Evolutionary conservation across 345 rosid species (phyloP), one percentile per base, ranked within the genome.

Genomic region (Eucalyptus lansdowneana): DNA sequence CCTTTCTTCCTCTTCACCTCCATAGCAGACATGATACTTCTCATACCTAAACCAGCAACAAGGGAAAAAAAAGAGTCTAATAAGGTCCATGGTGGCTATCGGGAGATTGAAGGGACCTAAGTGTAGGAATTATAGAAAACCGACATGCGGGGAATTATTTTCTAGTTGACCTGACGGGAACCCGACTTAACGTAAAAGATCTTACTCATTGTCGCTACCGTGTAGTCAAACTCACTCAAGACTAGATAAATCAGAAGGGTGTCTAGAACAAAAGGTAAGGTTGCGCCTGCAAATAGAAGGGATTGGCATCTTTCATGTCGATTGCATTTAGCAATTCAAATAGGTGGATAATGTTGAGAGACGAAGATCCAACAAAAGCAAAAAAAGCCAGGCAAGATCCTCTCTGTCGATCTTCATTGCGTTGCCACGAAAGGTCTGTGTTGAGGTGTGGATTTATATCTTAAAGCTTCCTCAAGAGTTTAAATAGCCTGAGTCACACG

Each of bases 1-100:
- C 91, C 98, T 95, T 87, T 94, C 97, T 94, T 95, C 98, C 93
- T 95, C 97, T 9, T 94, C 96, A 90, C 99, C 99, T 90, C 99
- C 99, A 91, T 96, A 92, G 83, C 34, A 87, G 62, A 86, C 94
- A 91, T 98, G 99, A 92, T 98, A 97, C 90, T 97, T 94, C 94
- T 98, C 99, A 91, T 98, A 98, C 94, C 99, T 98, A 93, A 88
- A 94, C 53, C 85, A 90, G 87, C n/a, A 60, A 62, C 69, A 88
- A 88, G 1, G 62, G 62, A 10, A 56, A 56, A 80, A 60, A 60
- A 11, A 27, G 4, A 60, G 69, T 60, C 69, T 13, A 60, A 11
- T 60, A 60, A 60, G 69, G 69, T 60, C 69, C 69, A 27, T 29
- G 69, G 69, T 60, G 69, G 69, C 69, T 60, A 60, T 60, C 34